phyloP scores from a whole-genome alignment of 495 filamentous ascomycete species.

The Trichoderma orchidacearum region DNA sequence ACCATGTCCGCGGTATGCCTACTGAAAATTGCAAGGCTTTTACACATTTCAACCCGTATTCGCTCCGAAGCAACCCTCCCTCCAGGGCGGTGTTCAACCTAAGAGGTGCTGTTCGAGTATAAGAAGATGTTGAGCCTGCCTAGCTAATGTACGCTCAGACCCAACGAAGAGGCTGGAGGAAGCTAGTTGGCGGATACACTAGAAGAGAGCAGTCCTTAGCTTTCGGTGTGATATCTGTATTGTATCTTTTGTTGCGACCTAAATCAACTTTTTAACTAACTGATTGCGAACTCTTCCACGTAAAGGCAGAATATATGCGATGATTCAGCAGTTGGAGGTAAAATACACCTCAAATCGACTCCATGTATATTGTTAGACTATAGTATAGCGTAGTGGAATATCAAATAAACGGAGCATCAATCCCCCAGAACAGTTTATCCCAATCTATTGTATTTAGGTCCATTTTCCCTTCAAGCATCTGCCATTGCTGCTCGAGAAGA shows the following conservation, averaged over 20 bases:
- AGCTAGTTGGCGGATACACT: no score
- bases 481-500: not conserved
- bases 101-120: not conserved
- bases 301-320: no score
- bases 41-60: not conserved
- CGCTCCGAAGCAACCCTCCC: not conserved
- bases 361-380: not conserved
- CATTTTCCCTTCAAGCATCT: not conserved
- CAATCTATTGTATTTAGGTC: not conserved
- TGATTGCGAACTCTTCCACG: no score
- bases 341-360: not conserved
- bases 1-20: no score
- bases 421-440: not conserved
- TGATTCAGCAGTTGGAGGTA: no score
- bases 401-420: not conserved
- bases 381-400: not conserved
- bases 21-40: not conserved
- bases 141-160: no score
- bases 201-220: no score
- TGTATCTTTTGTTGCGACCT: no score
- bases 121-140: not conserved
- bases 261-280: no score
- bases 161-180: no score
- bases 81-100: not conserved
- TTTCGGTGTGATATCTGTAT: no score